Evolutionary conservation across 371 early-diverging fungal genomes (phyloP).

Genomic region (Lichtheimia hyalospora): DNA sequence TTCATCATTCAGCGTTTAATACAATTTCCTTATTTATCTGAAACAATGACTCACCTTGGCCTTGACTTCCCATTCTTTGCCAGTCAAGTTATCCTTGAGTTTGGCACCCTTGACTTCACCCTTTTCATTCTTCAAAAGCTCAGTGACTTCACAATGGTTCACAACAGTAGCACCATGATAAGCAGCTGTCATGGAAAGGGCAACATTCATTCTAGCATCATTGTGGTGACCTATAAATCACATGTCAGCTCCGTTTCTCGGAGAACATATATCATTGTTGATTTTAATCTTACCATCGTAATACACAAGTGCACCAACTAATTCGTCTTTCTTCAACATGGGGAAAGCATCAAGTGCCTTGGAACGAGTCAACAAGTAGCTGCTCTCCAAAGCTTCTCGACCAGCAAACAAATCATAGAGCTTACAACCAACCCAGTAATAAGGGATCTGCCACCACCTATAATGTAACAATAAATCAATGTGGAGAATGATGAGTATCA

Average conservation of each 20-base stretch:
- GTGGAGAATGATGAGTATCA: too few species aligned
- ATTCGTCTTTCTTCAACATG: slow-evolving; percentile 86
- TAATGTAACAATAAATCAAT: neutral
- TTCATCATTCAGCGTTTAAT: neutral
- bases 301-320: slow-evolving; percentile 97
- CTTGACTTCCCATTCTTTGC: slow-evolving; percentile 85
- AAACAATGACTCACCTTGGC: slow-evolving; percentile 63
- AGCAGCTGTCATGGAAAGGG: slow-evolving; percentile 93
- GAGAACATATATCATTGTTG: too few species aligned
- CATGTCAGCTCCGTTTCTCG: neutral
- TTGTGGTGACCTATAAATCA: slow-evolving; percentile 87
- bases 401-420: slow-evolving; percentile 96
- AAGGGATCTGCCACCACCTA: slow-evolving; percentile 95
- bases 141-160: slow-evolving; percentile 94
- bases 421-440: slow-evolving; percentile 97
- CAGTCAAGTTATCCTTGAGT: slow-evolving; percentile 85
- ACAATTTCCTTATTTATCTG: neutral
- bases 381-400: slow-evolving; percentile 80
- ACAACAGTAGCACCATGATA: slow-evolving; percentile 93
- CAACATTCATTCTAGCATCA: slow-evolving; percentile 98
- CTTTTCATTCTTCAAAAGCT: slow-evolving; percentile 76
- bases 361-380: slow-evolving; percentile 84
- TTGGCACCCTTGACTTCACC: slow-evolving; percentile 78
- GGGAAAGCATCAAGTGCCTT: slow-evolving; percentile 95
- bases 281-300: slow-evolving; percentile 81